These are phyloP conservation scores for Cyberlindnera veronae DNA, from an alignment of 805 yeast genomes.

Conservation along the genomic window DNA sequence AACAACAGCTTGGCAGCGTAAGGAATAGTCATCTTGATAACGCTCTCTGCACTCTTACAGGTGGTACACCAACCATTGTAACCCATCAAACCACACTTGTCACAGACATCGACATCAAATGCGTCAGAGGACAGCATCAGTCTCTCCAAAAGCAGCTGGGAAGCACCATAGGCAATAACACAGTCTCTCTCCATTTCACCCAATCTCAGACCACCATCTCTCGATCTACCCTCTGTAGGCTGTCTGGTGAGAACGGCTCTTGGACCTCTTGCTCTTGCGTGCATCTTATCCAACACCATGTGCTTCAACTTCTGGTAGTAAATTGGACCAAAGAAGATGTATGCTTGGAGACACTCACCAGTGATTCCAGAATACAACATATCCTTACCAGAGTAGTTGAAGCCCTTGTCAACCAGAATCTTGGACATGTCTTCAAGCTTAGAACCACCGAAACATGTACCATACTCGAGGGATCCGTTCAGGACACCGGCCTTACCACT, in stretches of 20 bases:
- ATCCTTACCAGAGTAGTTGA: slow-evolving; percentile 93
- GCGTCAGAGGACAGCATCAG: slow-evolving; percentile 97
- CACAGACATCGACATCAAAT: slow-evolving; percentile 94
- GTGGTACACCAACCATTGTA: slow-evolving; percentile 97
- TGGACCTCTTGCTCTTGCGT: slow-evolving; percentile 99
- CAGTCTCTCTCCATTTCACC: slow-evolving; percentile 99
- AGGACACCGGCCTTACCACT: slow-evolving; percentile 98
- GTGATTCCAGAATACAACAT: slow-evolving; percentile 97
- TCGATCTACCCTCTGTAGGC: slow-evolving; percentile 97
- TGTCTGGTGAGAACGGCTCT: slow-evolving; percentile 97
- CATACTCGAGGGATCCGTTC: slow-evolving; percentile 87
- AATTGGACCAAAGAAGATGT: slow-evolving; percentile 97
- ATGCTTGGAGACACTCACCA: slow-evolving; percentile 95
- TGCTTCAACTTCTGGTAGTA: slow-evolving; percentile 97
- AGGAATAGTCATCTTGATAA: slow-evolving; percentile 93
- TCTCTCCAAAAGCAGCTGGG: slow-evolving; percentile 88
- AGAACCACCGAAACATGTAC: slow-evolving; percentile 99
- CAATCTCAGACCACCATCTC: slow-evolving; percentile 98
- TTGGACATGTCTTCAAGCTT: slow-evolving; percentile 92
- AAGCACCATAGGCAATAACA: slow-evolving; percentile 98
- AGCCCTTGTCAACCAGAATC: slow-evolving; percentile 86
- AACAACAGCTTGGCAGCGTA: slow-evolving; percentile 97
- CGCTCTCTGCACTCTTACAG: slow-evolving; percentile 82
- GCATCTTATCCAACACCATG: slow-evolving; percentile 99
- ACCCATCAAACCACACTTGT: slow-evolving; percentile 94